Conservation (phyloP, 2,329 filamentous ascomycete species). For the Lizonia empirigonia region DNA sequence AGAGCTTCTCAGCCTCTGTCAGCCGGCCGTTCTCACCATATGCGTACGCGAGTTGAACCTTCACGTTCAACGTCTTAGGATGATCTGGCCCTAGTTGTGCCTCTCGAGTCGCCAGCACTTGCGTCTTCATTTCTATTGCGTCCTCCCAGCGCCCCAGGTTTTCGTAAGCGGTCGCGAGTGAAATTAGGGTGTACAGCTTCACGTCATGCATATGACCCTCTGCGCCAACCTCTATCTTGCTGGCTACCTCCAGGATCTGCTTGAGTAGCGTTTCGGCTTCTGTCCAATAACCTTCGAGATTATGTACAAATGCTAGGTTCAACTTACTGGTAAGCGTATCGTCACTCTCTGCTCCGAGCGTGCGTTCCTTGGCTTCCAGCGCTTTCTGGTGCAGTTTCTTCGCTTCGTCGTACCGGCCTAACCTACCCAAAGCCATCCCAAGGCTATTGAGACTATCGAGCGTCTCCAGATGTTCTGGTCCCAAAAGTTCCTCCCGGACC, state of each 20-base stretch:
- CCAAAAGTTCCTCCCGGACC: not conserved
- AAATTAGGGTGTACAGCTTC: not conserved
- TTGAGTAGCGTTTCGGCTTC: conserved; percentile 3
- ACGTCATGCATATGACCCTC: not conserved
- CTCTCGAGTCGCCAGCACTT: not conserved
- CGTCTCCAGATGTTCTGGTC: not conserved
- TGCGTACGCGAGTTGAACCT: not conserved
- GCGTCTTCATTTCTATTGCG: not conserved
- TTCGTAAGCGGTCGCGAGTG: not conserved
- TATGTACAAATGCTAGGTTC: conserved; percentile 8
- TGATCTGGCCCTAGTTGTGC: not conserved
- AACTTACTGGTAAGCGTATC: conserved; percentile 4
- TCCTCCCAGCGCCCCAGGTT: not conserved
- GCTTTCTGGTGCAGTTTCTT: conserved; percentile 6
- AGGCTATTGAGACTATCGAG: conserved; percentile 5
- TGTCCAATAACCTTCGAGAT: not conserved
- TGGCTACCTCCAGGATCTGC: not conserved
- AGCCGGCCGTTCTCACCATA: not conserved
- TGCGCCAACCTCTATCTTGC: not conserved
- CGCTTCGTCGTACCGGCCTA: conserved; percentile 3
- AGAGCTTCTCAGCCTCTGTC: not conserved
- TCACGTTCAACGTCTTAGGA: not conserved
- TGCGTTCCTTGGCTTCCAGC: conserved; percentile 1
- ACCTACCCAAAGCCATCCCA: not conserved
- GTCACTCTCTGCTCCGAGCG: not conserved